Percentiles rank a stretch among this genome's conserved stretches.
Evolutionary conservation across 768 basidiomycete genomes (phyloP).

Genomic region (Neoboletus subvelutipes): DNA sequence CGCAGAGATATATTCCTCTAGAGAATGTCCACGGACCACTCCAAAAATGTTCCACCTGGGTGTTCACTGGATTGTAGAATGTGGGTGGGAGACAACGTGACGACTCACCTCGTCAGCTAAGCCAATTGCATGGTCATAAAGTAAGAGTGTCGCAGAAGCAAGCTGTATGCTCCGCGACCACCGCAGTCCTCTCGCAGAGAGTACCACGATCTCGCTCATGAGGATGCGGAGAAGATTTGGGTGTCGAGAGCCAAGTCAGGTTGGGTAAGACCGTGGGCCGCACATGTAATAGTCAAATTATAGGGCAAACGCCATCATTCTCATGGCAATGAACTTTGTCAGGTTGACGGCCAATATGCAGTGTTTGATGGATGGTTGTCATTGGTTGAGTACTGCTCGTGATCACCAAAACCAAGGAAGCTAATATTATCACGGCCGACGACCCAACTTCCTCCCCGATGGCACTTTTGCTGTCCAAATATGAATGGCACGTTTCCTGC

Average conservation of each 20-base stretch:
- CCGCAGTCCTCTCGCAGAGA: neutral
- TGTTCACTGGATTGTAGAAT: neutral
- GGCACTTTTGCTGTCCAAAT: neutral
- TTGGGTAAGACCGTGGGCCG: neutral
- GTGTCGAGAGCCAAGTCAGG: neutral
- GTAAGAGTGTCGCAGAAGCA: constrained; percentile 6
- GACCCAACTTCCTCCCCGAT: neutral
- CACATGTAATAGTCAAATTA: neutral
- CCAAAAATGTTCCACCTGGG: constrained; percentile 14
- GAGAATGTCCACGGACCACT: constrained; percentile 12
- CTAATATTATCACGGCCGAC: neutral
- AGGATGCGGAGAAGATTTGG: neutral
- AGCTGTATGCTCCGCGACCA: neutral
- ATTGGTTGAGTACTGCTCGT: neutral
- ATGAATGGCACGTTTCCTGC: neutral
- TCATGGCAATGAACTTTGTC: neutral
- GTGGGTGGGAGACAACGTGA: neutral
- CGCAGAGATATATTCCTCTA: constrained; percentile 9
- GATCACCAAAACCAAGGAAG: neutral
- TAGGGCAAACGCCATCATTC: neutral
- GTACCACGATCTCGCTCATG: neutral
- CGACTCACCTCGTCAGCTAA: constrained; percentile 5
- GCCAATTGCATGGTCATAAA: constrained; percentile 14
- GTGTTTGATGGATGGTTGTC: neutral
- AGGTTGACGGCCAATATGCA: neutral